These are phyloP conservation scores for Ottelia alismoides DNA, from an alignment of 106 monocot genomes.

Conservation along the genomic window DNA sequence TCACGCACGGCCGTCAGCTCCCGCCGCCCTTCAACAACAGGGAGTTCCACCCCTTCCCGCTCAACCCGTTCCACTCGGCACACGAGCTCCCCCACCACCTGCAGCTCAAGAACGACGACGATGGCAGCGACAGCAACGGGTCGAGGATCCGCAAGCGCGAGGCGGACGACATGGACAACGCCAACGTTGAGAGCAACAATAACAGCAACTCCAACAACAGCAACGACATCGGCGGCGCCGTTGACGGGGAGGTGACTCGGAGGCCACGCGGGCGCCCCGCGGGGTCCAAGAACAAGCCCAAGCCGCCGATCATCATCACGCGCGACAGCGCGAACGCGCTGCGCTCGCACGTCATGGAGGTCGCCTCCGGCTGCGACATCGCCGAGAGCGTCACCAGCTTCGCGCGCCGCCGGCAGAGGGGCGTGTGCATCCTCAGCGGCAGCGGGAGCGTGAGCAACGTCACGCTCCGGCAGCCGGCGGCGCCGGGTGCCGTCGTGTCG, in stretches of 20 bases:
- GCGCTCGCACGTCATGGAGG: constrained; percentile 48
- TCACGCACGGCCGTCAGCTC: too few relatives aligned
- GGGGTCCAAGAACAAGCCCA: constrained; percentile 70
- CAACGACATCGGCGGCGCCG: neutral
- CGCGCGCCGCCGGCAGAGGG: constrained; percentile 45
- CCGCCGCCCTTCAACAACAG: constrained; percentile 10
- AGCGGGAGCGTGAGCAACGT: constrained; percentile 49
- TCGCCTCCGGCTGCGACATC: constrained; percentile 45
- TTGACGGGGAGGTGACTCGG: constrained; percentile 16
- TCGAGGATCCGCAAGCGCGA: neutral
- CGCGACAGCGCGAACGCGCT: constrained; percentile 66
- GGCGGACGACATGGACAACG: constrained; percentile 6
- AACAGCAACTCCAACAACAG: constrained; percentile 2
- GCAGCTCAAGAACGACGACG: constrained; percentile 24
- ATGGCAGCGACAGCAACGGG: constrained; percentile 1
- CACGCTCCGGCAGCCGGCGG: constrained; percentile 46
- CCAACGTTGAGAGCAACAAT: constrained; percentile 1
- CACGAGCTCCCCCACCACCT: constrained; percentile 1
- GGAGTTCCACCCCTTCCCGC: constrained; percentile 7
- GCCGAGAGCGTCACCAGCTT: constrained; percentile 39
- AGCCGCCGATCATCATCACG: constrained; percentile 57
- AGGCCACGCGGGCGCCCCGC: constrained; percentile 49
- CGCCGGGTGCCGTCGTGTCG: constrained; percentile 29
- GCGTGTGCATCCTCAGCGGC: constrained; percentile 48
- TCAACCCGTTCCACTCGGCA: too few relatives aligned